Evolutionary conservation across 495 filamentous ascomycete genomes (phyloP), one percentile per base, ranked within the genome.

Genomic region (Neurospora cerealis): DNA sequence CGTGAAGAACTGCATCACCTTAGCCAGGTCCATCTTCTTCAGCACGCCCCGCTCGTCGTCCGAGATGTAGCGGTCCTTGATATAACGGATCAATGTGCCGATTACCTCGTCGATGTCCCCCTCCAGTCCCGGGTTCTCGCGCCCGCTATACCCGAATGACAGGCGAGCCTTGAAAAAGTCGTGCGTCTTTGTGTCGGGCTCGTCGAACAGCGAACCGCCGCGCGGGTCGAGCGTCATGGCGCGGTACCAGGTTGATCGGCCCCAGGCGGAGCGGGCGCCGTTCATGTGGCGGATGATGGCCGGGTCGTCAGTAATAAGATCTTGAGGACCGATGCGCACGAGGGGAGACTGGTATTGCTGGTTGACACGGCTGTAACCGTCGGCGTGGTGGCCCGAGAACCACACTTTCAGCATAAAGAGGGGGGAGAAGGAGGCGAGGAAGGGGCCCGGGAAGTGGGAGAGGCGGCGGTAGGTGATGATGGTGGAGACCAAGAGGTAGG

Each of bases 1-100:
- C 4, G 86, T 87, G 69, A 88, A 87, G 76, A 77, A 89, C 71
- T 83, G 79, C 9, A 82, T 79, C 4, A 83, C 76, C 0, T 60
- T 78, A 0, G 80, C 80, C 28, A 88, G 79, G 73, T 88, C 86
- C 42, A 88, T 54, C 48, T 73, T 78, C 4, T 77, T 72, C 17
- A 75, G 69, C 36, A 73, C 73, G 36, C 75, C 44, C 32, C 69
- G 75, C 0, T 79, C 80, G 41, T 80, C 72, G 70, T 81, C 81
- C 17, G 83, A 75, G 17, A 60, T 19, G 38, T 79, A 80, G 5
- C 79, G 79, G 9, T 80, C 80, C 38, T 74, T 77, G 54, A 88
- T 80, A 3, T 85, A 77, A 7, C 75, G 38, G 37, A 88, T 73
- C 1, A 87, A 77, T 19, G 78, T 69, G 8, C 73, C 75, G 40